phyloP scores from a whole-genome alignment of 108 stramenopile genomes.

The Cyclotella choctawhatcheeana region DNA sequence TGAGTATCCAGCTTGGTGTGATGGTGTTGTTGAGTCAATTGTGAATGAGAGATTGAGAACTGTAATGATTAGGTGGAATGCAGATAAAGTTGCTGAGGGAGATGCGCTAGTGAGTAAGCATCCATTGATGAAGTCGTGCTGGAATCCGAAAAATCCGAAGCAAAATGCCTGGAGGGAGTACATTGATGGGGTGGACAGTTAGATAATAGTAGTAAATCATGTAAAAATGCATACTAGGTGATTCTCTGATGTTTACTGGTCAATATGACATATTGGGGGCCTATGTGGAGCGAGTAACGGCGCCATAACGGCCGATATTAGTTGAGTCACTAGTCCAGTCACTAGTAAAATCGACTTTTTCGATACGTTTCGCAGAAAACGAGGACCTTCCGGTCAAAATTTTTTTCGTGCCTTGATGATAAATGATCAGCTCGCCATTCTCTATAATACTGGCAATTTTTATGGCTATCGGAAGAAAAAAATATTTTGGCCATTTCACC shows the following conservation, averaged over 20 bases:
- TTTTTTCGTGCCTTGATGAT: background rate
- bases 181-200: background rate
- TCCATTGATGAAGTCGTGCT: background rate
- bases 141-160: background rate
- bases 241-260: too few relatives aligned
- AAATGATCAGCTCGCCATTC: background rate
- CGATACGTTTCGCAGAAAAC: background rate
- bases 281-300: background rate
- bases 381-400: background rate
- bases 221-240: too few relatives aligned
- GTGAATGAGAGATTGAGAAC: background rate
- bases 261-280: background rate
- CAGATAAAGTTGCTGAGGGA: background rate
- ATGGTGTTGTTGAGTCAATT: conserved; percentile 1
- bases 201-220: background rate
- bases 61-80: conserved; percentile 6
- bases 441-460: background rate
- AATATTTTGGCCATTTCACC: background rate
- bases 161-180: background rate
- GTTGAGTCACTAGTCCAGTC: conserved; percentile 12
- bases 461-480: background rate
- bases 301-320: background rate
- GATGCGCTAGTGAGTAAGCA: background rate
- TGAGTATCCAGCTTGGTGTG: background rate
- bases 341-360: background rate